phyloP scores from a whole-genome alignment of 371 early-diverging fungal genomes.

The Mortierella sp. region DNA sequence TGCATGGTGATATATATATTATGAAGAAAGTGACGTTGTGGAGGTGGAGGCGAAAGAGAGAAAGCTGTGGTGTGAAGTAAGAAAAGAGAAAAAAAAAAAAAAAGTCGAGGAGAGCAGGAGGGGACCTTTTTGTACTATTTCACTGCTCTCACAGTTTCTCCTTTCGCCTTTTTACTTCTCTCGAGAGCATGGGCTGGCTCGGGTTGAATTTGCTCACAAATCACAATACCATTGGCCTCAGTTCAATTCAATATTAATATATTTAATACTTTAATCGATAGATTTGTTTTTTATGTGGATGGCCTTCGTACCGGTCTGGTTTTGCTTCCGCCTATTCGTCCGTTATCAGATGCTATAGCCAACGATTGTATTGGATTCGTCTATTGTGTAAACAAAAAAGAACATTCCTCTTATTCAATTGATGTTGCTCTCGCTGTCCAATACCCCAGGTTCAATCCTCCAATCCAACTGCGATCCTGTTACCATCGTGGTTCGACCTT shows the following conservation, averaged over 20 bases:
- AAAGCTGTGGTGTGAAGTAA: slow-evolving; percentile 4
- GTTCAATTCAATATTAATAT: neutral
- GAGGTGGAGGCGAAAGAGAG: slow-evolving; percentile 6
- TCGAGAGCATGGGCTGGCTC: neutral
- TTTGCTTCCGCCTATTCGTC: slow-evolving; percentile 5
- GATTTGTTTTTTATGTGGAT: neutral
- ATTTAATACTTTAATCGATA: neutral
- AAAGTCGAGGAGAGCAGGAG: slow-evolving; percentile 7
- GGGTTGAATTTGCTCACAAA: neutral
- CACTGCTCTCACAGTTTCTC: slow-evolving; percentile 8
- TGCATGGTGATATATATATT: slow-evolving; percentile 44
- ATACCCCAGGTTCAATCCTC: neutral
- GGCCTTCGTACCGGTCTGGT: neutral
- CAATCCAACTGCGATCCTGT: neutral
- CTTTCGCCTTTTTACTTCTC: neutral
- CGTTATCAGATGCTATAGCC: slow-evolving; percentile 5
- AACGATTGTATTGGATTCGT: neutral
- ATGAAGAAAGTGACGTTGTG: neutral
- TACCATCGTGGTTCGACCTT: no score
- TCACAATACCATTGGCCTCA: neutral
- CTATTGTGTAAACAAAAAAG: neutral
- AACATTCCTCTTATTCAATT: neutral
- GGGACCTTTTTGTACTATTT: slow-evolving; percentile 18
- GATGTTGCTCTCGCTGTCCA: neutral
- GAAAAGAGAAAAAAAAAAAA: slow-evolving; percentile 21